Percentiles rank a stretch among this genome's conserved stretches.
Conservation (phyloP, 1,139 yeast species). For the Yamadazyma sp. region DNA sequence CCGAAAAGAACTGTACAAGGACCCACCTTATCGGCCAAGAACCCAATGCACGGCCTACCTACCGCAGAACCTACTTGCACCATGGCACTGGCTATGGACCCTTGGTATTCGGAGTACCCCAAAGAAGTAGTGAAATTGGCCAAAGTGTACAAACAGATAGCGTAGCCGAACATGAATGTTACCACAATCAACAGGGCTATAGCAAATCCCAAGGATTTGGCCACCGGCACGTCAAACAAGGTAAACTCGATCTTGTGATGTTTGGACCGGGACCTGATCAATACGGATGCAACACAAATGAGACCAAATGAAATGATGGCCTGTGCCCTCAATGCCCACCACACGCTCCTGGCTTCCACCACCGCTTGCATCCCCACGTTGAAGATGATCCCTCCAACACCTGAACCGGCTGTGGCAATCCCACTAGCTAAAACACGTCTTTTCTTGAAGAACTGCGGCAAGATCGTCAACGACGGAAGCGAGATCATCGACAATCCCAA, state of each 20-base stretch:
- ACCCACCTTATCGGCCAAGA: constrained; percentile 39
- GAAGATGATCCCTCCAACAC: constrained; percentile 59
- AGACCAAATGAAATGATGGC: constrained; percentile 35
- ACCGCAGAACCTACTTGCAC: constrained; percentile 40
- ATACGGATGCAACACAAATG: constrained; percentile 29
- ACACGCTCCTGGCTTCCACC: constrained; percentile 25
- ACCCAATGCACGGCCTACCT: constrained; percentile 45
- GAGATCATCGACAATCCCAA: constrained; percentile 49
- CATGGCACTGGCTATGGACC: constrained; percentile 47
- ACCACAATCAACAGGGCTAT: constrained; percentile 23
- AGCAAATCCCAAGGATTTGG: constrained; percentile 32
- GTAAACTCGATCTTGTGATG: constrained; percentile 33
- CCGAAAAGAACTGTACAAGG: constrained; percentile 35
- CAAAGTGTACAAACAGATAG: constrained; percentile 42
- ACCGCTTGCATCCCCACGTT: constrained; percentile 39
- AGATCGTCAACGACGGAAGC: constrained; percentile 39
- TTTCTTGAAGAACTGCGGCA: constrained; percentile 56
- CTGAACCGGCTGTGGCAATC: constrained; percentile 59
- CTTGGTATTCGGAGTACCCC: constrained; percentile 42
- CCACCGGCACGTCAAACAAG: constrained; percentile 29
- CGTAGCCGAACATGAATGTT: constrained; percentile 46
- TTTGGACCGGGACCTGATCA: constrained; percentile 24
- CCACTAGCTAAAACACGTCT: constrained; percentile 60
- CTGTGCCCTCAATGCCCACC: constrained; percentile 40
- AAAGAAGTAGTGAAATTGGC: constrained; percentile 46